phyloP scores from a whole-genome alignment of 768 basidiomycete genomes.

The Mycena olivaceomarginata region DNA sequence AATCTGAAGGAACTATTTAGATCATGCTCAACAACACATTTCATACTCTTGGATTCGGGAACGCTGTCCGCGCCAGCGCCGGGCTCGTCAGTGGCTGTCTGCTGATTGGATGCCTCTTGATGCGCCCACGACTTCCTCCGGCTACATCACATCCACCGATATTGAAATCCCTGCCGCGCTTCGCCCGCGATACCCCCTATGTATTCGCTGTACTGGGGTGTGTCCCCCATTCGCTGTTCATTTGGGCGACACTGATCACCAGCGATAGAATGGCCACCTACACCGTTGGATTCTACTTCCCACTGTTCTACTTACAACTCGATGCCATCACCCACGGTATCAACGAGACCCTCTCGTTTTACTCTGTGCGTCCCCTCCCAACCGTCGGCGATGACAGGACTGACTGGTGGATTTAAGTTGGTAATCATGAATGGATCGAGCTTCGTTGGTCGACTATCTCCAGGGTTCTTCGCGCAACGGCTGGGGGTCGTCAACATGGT shows the following conservation, averaged over 20 bases:
- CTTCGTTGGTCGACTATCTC: constrained; percentile 61
- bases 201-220: constrained; percentile 44
- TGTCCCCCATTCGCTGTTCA: not conserved
- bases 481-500: constrained; percentile 54
- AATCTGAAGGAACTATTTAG: constrained; percentile 39
- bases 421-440: constrained; percentile 61
- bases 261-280: constrained; percentile 39
- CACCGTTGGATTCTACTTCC: constrained; percentile 50
- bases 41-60: constrained; percentile 62
- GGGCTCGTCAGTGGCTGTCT: constrained; percentile 61
- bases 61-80: constrained; percentile 64
- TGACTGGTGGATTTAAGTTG: constrained; percentile 44
- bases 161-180: constrained; percentile 30
- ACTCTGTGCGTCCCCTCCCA: constrained; percentile 54
- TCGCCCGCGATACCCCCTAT: constrained; percentile 48
- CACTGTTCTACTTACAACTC: constrained; percentile 61
- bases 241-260: not conserved
- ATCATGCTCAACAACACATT: constrained; percentile 67
- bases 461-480: constrained; percentile 55
- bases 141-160: constrained; percentile 43
- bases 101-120: constrained; percentile 60
- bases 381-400: not conserved
- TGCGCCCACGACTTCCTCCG: constrained; percentile 61
- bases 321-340: constrained; percentile 53
- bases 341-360: constrained; percentile 57